Evolutionary conservation across 805 yeast species (phyloP).

Genomic region (Suhomyces sp.): DNA sequence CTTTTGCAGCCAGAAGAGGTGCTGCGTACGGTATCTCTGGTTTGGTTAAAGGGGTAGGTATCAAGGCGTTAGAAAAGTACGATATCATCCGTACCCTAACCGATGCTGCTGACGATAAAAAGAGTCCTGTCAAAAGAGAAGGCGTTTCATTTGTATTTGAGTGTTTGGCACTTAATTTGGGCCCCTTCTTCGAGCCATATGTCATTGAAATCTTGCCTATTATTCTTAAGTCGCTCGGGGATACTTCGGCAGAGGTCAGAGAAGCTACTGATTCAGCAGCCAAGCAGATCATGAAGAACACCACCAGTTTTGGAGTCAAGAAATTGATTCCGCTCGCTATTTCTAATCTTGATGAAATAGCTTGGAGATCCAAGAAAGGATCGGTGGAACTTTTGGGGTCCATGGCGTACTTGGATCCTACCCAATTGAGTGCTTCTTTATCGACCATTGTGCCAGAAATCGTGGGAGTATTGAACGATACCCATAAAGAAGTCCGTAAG

Average conservation of each 20-base stretch:
- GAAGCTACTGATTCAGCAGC: conserved; percentile 87
- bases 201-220: conserved; percentile 85
- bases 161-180: conserved; percentile 73
- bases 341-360: conserved; percentile 76
- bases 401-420: conserved; percentile 96
- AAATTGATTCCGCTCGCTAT: conserved; percentile 89
- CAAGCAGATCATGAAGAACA: conserved; percentile 79
- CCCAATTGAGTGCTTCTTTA: conserved; percentile 85
- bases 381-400: conserved; percentile 94
- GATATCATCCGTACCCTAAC: conserved; percentile 73
- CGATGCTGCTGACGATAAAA: conserved; percentile 86
- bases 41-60: conserved; percentile 84
- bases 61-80: conserved; percentile 67
- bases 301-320: conserved; percentile 90
- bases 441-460: conserved; percentile 93
- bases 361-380: conserved; percentile 97
- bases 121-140: conserved; percentile 69
- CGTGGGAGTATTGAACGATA: conserved; percentile 89
- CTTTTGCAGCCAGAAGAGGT: conserved; percentile 67
- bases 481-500: conserved; percentile 94
- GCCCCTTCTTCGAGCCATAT: conserved; percentile 86
- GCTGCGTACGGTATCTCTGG: conserved; percentile 98
- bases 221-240: conserved; percentile 80
- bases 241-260: conserved; percentile 78
- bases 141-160: conserved; percentile 87